Evolutionary conservation across 768 basidiomycete genomes (phyloP), one percentile per base, ranked within the genome.

Genomic region (Daedalea quercina): DNA sequence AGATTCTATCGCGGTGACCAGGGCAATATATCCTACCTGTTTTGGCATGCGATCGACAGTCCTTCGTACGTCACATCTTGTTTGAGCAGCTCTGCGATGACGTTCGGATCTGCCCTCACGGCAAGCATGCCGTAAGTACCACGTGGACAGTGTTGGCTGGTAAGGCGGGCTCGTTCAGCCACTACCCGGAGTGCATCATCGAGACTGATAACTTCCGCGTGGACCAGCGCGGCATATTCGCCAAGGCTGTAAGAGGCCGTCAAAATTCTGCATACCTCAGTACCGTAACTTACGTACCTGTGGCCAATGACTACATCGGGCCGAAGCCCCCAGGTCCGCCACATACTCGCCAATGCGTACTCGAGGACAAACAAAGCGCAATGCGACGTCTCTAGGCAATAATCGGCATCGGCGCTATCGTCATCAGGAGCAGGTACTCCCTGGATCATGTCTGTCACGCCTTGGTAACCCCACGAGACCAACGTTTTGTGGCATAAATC

Each of bases 191-290:
- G 70, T 2, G 81, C 85, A 15, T 77, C 78, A 54, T 77, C 69
- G 17, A 88, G 66, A 0, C 73, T 70, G 13, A 90, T 59, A 1
- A 85, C 79, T 0, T 72, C 77, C 0, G 86, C 80, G n/a, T 75
- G 68, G 17, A 82, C 81, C 37, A 89, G 74, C 9, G 84, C 87
- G 8, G 80, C 81, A 51, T 86, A 89, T 69, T 90, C 87, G 37
- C 87, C 87, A 17, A 90, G 73, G 64, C 87, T 90, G 54, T n/a
- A 43, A 31, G 26, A 51, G 19, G 19, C 23, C 19, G 48, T 42
- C 46, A 55, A 8, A 1, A 23, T 17, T n/a, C 4, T 20, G 22
- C 61, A 24, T 12, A 48, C 19, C 40, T 40, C 24, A 13, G n/a
- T 28, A 48, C 20, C 31, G 8, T 46, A 41, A 34, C 51, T 49